These are phyloP conservation scores for Parathielavia appendiculata DNA, from an alignment of 495 filamentous ascomycete genomes.

Conservation along the genomic window DNA sequence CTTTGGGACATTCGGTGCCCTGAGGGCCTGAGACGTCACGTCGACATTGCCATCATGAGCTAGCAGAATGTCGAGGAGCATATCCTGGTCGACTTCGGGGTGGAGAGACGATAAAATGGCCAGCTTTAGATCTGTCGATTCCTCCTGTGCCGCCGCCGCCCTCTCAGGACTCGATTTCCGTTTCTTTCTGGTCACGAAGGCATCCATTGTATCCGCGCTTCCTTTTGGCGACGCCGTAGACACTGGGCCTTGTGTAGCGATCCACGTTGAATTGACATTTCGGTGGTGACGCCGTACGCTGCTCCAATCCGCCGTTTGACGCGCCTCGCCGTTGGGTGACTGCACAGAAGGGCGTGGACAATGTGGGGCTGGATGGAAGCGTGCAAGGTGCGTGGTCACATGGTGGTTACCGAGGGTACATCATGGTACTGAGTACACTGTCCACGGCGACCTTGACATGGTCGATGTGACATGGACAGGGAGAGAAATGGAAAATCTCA, in stretches of 20 bases:
- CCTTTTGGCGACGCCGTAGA: background rate
- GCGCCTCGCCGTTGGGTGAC: constrained; percentile 7
- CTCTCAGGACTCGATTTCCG: constrained; percentile 33
- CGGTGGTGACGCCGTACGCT: background rate
- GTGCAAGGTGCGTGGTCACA: no score
- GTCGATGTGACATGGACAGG: no score
- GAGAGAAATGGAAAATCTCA: no score
- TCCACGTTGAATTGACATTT: background rate
- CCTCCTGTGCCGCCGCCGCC: constrained; percentile 38
- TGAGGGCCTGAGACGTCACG: constrained; percentile 51
- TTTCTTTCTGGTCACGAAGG: constrained; percentile 43
- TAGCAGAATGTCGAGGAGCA: constrained; percentile 72
- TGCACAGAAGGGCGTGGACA: constrained; percentile 7
- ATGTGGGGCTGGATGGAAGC: background rate
- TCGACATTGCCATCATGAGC: constrained; percentile 72
- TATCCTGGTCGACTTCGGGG: constrained; percentile 54
- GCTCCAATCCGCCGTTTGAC: background rate
- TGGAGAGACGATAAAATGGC: constrained; percentile 76
- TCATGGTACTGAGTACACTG: no score
- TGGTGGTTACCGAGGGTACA: no score
- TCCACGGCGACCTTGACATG: no score
- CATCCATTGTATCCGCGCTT: constrained; percentile 33
- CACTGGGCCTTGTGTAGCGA: background rate
- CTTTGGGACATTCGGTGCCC: constrained; percentile 23
- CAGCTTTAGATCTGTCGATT: constrained; percentile 84